Conservation (phyloP, 345 rosid species). For the Salix arbutifolia region DNA sequence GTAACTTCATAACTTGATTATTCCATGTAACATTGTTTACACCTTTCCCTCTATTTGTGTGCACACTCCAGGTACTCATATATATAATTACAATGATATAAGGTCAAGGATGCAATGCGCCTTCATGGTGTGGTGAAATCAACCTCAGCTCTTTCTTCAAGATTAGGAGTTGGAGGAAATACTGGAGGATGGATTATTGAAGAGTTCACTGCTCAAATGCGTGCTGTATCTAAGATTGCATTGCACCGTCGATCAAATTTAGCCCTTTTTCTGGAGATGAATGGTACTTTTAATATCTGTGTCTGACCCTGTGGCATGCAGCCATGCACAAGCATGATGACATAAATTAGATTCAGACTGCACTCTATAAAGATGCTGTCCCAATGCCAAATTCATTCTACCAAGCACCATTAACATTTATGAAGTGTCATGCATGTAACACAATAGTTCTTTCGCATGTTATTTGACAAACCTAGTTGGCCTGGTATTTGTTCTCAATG, state of each 20-base stretch:
- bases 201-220: conserved; percentile 95
- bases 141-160: conserved; percentile 62
- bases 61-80: not conserved
- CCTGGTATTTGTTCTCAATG: no score
- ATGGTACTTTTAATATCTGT: conserved; percentile 38
- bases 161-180: conserved; percentile 68
- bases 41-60: not conserved
- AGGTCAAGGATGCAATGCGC: conserved; percentile 92
- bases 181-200: conserved; percentile 78
- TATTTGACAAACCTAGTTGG: no score
- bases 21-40: not conserved
- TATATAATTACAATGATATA: not conserved
- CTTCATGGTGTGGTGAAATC: conserved; percentile 94
- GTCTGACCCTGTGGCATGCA: no score
- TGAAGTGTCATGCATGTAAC: no score
- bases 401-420: no score
- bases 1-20: conserved; percentile 30
- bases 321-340: no score
- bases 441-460: no score
- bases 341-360: no score
- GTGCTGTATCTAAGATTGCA: conserved; percentile 91
- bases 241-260: conserved; percentile 85
- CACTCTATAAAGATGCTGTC: no score
- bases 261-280: conserved; percentile 64
- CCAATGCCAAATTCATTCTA: no score